Conservation (phyloP, 2,329 filamentous ascomycete species). For the Fonsecaea monophora region DNA sequence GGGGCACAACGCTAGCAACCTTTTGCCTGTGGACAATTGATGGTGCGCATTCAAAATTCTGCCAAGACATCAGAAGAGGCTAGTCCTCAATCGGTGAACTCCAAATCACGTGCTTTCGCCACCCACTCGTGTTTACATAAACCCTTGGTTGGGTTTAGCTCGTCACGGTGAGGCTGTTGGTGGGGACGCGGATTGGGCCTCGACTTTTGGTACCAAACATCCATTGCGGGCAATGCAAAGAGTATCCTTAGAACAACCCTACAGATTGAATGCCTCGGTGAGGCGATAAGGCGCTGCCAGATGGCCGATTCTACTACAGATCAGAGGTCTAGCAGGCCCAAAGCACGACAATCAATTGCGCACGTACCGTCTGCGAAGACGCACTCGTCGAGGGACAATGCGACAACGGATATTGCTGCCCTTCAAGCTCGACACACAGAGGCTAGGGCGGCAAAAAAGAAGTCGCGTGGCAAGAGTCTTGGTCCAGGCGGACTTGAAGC, state of each 20-base stretch:
- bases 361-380: constrained; percentile 61
- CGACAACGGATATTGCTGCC: constrained; percentile 69
- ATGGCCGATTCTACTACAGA: constrained; percentile 31
- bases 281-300: constrained; percentile 11
- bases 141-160: constrained; percentile 2
- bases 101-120: constrained; percentile 18
- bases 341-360: constrained; percentile 75
- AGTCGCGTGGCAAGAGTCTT: constrained; percentile 92
- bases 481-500: constrained; percentile 89
- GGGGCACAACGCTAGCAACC: neutral
- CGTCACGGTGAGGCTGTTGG: neutral
- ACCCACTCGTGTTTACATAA: constrained; percentile 28
- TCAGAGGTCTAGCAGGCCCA: constrained; percentile 27
- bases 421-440: constrained; percentile 41
- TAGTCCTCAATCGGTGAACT: constrained; percentile 7
- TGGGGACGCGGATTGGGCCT: constrained; percentile 29
- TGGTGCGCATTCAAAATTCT: constrained; percentile 7
- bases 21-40: constrained; percentile 11
- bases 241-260: constrained; percentile 8
- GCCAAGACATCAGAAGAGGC: constrained; percentile 1
- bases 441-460: constrained; percentile 59
- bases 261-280: neutral
- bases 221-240: constrained; percentile 20
- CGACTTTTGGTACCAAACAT: constrained; percentile 22
- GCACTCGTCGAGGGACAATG: constrained; percentile 73